A percentile compares a stretch with the other conserved stretches of the same genome.
Conservation (phyloP, 1,284 basidiomycete species). For the Phellopilus nigrolimitatus region DNA sequence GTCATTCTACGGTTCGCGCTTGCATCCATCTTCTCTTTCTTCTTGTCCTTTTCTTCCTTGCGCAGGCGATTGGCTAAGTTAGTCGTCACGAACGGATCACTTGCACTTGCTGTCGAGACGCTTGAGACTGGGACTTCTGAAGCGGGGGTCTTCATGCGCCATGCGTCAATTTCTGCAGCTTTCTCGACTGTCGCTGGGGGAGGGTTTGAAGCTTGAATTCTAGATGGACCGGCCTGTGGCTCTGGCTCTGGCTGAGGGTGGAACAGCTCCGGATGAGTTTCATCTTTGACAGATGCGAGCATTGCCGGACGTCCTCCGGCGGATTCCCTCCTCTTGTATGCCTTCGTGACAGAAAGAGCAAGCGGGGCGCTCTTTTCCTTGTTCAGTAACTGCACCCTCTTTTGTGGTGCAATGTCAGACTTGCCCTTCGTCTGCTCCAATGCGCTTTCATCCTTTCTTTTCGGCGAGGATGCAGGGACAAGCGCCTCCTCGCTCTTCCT, state of each 20-base stretch:
- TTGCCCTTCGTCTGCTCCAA: too few relatives aligned
- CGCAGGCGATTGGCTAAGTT: constrained; percentile 5
- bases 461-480: background rate
- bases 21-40: background rate
- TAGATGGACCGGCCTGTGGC: background rate
- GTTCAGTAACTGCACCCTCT: background rate
- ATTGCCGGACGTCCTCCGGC: background rate
- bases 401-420: too few relatives aligned
- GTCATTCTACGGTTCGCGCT: constrained; percentile 12
- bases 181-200: background rate
- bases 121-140: background rate
- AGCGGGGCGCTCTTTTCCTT: background rate
- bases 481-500: background rate
- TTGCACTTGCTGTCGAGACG: background rate
- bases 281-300: too few relatives aligned
- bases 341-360: background rate
- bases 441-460: background rate
- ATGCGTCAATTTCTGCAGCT: background rate
- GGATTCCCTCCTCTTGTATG: background rate
- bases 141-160: constrained; percentile 2
- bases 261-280: background rate
- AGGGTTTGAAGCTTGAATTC: background rate
- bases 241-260: background rate
- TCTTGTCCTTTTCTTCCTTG: constrained; percentile 6
- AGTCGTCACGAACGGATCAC: constrained; percentile 8